Evolutionary conservation across 345 rosid species (phyloP).

Genomic region (Cardamine chenopodiifolia): DNA sequence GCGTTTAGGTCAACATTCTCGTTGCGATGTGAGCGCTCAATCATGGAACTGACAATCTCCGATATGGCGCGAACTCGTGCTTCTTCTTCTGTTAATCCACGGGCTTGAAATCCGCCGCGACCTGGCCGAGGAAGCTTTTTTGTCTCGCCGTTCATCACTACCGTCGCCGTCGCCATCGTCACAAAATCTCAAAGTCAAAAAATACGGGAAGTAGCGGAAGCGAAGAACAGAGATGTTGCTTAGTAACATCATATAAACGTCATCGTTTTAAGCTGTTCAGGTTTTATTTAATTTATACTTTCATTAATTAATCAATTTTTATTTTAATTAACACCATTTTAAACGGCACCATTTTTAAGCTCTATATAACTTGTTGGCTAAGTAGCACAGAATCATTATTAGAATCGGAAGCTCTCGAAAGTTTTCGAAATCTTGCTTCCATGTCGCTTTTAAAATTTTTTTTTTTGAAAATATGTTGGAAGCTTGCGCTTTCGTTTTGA

Average conservation of each 20-base stretch:
- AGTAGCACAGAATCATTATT: too few species aligned
- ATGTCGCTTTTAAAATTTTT: too few species aligned
- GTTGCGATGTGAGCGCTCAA: constrained; percentile 88
- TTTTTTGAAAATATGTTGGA: too few species aligned
- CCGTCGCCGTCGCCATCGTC: constrained; percentile 71
- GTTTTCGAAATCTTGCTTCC: too few species aligned
- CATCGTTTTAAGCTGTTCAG: not conserved
- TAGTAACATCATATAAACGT: not conserved
- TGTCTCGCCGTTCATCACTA: constrained; percentile 47
- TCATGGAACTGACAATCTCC: constrained; percentile 90
- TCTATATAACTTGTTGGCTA: too few species aligned
- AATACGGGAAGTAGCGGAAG: not conserved
- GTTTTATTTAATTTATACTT: not conserved
- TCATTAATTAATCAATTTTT: too few species aligned
- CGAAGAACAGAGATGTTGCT: not conserved
- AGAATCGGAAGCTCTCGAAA: too few species aligned
- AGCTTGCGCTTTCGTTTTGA: too few species aligned
- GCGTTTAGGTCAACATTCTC: constrained; percentile 94
- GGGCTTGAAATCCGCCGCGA: constrained; percentile 82
- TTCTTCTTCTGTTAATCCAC: constrained; percentile 88
- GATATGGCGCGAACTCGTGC: constrained; percentile 93
- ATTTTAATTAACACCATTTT: too few species aligned
- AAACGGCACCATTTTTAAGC: too few species aligned
- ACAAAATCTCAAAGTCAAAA: not conserved
- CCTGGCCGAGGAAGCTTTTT: constrained; percentile 84